Base-by-base conservation (phyloP, 163 green algal species). In the Volvox carteri region DNA sequence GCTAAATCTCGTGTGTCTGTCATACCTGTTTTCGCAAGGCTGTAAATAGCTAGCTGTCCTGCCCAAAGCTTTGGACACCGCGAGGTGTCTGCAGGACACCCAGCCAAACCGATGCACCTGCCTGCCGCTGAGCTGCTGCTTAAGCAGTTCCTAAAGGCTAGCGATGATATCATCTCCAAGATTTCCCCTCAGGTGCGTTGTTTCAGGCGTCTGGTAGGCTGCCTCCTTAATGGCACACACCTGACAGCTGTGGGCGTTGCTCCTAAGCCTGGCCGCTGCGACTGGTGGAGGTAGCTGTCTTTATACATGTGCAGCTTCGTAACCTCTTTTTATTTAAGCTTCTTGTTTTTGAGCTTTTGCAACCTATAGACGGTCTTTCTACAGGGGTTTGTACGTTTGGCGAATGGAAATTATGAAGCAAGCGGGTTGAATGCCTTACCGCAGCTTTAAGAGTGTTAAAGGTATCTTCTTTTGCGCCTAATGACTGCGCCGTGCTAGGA, bases 71-170 rank as follows among this genome's bases (percentile, higher is more conserved):
- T 33, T 60, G 8, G 25, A 80, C 35, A 78, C 11, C 8, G 44
- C 44, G n/a, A n/a, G 46, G 39, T 11, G 16, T 28, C 73, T 21
- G 44, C 44, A 39, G 73, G 44, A 84, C 46, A 65, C 25, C 54
- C 18, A 52, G 70, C 41, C 25, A 33, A 48, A 65, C 28, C 73
- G 44, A 85, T 85, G 52, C 50, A 85, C 33, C n/a, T 85, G 77
- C 83, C 48, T 11, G 83, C 87, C 11, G 65, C 90, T 23, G 86
- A 93, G 50, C 79, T 92, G 62, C 79, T 94, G 73, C 79, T 94
- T 1, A 90, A 92, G 68, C 73, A 92, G 67, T 94, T 92, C 78
- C 42, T 91, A 37, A 73, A 74, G 16, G 54, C 92, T 21, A 85
- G 81, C 0, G 87, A 93, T 70, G 85, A 91, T 8, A 74, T 93